Evolutionary conservation across 139 green algal genomes (phyloP), one percentile per base, ranked within the genome.

Genomic region (Coccomyxa sp.): DNA sequence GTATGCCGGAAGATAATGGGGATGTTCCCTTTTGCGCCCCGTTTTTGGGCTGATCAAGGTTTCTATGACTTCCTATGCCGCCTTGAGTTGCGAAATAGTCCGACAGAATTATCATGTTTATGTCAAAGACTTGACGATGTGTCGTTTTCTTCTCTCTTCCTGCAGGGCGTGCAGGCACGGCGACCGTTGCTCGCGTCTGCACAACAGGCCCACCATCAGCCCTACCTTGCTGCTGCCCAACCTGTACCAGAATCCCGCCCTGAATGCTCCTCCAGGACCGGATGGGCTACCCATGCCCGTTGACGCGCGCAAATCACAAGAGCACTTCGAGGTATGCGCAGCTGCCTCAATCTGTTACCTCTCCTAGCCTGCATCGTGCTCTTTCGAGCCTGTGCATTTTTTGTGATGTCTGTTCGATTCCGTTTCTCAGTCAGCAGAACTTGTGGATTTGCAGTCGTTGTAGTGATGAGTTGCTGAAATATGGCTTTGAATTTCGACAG

Each of bases 211-310:
- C 13, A 96, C 94, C 58, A 95, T 98, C 83, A 94, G 89, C 82
- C 95, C 94, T 66, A 98, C 94, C 0, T 88, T 99, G 14, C 87
- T 99, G 57, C 81, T 99, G 66, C 90, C 91, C 0, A 99, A 99
- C 88, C 95, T 99, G 95, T 99, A 99, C 82, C 93, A 97, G 76
- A 98, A 98, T 81, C 96, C 96, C 0, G 92, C 95, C 13, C 86
- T 98, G 45, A 96, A 93, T 75, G 93, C 93, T 4, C 94, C 95
- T 0, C 86, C 94, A 30, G 95, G 95, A 0, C 89, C 93, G 1
- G 94, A 98, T 81, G 95, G 95, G 25, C 83, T 96, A 32, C 95
- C 95, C 15, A 88, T 94, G 66, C 89, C 90, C 51, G 91, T 98
- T 38, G 95, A 98, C 81, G 90, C 93, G 15, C 89, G 92, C 38